These are phyloP conservation scores for Nicotiana tomentosiformis DNA, from an alignment of 257 asterid genomes.

Conservation along the genomic window DNA sequence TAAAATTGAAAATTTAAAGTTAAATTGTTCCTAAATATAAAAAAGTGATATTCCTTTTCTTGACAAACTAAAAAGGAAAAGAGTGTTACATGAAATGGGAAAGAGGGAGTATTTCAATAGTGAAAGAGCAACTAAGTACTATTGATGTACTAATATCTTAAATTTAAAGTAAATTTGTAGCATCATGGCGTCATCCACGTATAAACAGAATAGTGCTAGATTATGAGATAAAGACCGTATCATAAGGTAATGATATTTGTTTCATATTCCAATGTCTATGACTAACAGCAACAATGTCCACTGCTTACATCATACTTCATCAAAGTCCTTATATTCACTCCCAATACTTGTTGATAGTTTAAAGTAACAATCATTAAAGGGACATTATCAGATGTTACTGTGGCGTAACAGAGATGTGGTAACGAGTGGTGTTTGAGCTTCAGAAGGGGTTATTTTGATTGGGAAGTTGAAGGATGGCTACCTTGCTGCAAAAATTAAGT, in stretches of 20 bases:
- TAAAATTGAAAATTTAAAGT: no score
- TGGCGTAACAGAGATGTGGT: neutral
- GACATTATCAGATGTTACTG: neutral
- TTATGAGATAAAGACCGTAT: neutral
- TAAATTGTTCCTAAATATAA: no score
- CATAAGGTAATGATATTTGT: neutral
- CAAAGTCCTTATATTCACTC: neutral
- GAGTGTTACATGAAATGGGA: no score
- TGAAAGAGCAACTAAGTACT: neutral
- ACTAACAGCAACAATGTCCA: neutral
- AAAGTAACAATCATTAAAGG: neutral
- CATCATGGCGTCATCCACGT: neutral
- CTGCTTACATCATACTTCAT: neutral
- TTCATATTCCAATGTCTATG: neutral
- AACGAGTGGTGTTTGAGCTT: neutral
- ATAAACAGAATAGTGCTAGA: neutral
- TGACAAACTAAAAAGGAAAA: no score
- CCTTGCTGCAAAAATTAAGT: neutral
- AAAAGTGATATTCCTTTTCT: no score
- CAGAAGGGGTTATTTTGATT: neutral
- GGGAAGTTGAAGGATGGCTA: neutral
- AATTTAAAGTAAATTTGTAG: neutral
- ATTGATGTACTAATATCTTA: neutral
- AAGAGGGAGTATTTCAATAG: neutral
- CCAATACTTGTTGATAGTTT: neutral